A percentile compares a stretch with the other conserved stretches of the same genome.
These are phyloP conservation scores for Alternaria dauci DNA, from an alignment of 2,329 filamentous ascomycete species.

Conservation along the genomic window DNA sequence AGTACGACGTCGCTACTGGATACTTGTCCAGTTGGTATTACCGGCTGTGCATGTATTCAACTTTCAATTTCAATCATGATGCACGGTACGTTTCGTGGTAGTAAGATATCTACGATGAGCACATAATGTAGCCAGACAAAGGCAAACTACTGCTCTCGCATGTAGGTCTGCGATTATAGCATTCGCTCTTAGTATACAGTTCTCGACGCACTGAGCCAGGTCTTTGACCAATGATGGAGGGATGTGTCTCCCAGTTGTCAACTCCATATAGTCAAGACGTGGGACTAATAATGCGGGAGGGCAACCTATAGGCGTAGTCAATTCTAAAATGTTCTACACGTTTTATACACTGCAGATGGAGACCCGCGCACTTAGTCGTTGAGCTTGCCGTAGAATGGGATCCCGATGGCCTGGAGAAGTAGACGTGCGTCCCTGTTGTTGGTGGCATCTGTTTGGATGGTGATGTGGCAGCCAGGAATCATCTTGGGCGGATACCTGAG, in stretches of 20 bases:
- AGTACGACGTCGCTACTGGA: neutral
- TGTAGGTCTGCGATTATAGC: neutral
- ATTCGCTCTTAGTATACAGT: neutral
- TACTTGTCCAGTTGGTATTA: neutral
- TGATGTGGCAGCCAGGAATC: conserved; percentile 86
- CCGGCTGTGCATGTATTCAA: neutral
- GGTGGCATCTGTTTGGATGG: conserved; percentile 82
- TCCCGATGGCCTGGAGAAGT: conserved; percentile 73
- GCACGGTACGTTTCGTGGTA: neutral
- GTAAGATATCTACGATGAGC: neutral
- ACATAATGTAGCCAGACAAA: neutral
- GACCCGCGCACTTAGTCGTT: conserved; percentile 34
- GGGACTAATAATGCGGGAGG: neutral
- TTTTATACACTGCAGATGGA: conserved; percentile 25
- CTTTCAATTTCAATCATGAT: neutral
- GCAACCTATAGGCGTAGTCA: neutral
- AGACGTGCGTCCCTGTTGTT: conserved; percentile 86
- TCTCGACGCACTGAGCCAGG: neutral
- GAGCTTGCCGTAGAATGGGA: conserved; percentile 84
- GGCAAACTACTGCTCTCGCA: neutral
- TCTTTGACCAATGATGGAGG: neutral
- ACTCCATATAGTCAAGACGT: neutral
- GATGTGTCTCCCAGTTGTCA: neutral
- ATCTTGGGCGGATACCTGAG: conserved; percentile 71
- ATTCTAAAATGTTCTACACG: conserved; percentile 17